Base-by-base conservation (phyloP, 2,329 filamentous ascomycete species). In the Fusarium pseudoanthophilum region DNA sequence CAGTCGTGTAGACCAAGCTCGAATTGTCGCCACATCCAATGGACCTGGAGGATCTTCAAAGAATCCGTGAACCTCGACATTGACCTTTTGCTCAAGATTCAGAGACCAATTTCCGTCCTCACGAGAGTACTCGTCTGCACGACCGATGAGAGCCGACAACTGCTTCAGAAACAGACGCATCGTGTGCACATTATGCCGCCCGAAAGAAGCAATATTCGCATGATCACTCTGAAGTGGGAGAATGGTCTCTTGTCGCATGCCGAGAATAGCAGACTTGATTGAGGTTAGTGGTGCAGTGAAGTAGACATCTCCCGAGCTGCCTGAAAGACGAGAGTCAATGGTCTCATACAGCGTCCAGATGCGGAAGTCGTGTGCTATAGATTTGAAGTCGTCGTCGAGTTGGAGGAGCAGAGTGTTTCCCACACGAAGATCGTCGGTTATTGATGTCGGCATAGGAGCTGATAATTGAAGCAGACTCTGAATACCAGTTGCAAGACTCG, bases 331-430 rank as follows among this genome's bases (percentile, higher is more conserved):
- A 2, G 89, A 90, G 77, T 91, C 89, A 13, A 89, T 85, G 0
- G 88, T 91, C 74, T 91, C 90, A 66, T 91, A 89, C 45, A 91
- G 87, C 0, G 89, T 90, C 89, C 89, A 91, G 18, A 91, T 83
- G 11, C 85, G 86, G 57, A 91, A 82, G 63, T 91, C 90, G 40
- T 87, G 86, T 1, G 88, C 85, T 10, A 89, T 84, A 7, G 87
- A 83, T 53, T 85, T 85, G 75, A 91, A 92, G 46, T 85, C 83
- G 7, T 90, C 87, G 24, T 90, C 86, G 52, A 85, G 82, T 45
- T 82, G 83, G 11, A 87, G 77, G 4, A 92, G 79, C 0, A 83
- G 77, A n/a, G 81, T 80, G 67, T 87, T 86, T 15, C 86, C 86
- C 1, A 90, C 81, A 2, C 84, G 85, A 2, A 91, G 80, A 13